phyloP scores from a whole-genome alignment of 2,329 filamentous ascomycete genomes.

The Aureobasidium sp. region DNA sequence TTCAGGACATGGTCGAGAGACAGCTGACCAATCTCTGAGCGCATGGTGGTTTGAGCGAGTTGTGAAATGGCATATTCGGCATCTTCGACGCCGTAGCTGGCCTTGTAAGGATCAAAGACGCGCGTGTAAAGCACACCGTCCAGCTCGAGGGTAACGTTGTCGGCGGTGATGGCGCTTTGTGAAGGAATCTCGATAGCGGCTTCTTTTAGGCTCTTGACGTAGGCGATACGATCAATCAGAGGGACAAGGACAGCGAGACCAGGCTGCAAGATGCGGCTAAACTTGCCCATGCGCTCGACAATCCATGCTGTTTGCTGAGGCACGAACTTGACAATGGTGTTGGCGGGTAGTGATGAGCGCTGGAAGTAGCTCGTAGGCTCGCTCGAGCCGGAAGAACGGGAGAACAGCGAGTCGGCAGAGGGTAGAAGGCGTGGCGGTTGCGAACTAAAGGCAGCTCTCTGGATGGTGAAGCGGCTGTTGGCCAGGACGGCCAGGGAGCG shows the following conservation, averaged over 20 bases:
- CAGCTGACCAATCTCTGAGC: constrained; percentile 93
- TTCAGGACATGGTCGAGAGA: constrained; percentile 96
- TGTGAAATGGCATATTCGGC: constrained; percentile 98
- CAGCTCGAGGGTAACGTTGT: constrained; percentile 94
- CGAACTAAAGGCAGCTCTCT: constrained; percentile 11
- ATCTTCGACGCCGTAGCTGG: constrained; percentile 96
- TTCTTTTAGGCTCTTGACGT: constrained; percentile 97
- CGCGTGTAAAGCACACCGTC: constrained; percentile 93
- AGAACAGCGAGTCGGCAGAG: constrained; percentile 28
- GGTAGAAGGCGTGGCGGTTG: constrained; percentile 21
- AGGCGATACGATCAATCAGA: constrained; percentile 90
- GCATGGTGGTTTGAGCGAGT: constrained; percentile 97
- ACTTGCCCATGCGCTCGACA: constrained; percentile 98
- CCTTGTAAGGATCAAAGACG: constrained; percentile 97
- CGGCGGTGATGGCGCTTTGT: constrained; percentile 94
- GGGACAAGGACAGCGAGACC: constrained; percentile 83
- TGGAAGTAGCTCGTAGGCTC: constrained; percentile 32
- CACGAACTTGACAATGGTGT: constrained; percentile 92
- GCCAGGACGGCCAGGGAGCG: constrained; percentile 27
- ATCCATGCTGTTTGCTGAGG: constrained; percentile 99
- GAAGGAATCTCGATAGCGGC: constrained; percentile 92
- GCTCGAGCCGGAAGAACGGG: constrained; percentile 19
- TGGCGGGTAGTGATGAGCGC: constrained; percentile 64
- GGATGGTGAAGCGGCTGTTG: constrained; percentile 22
- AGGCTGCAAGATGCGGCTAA: constrained; percentile 84